Percentiles rank a stretch among this genome's conserved stretches.
These are phyloP conservation scores for Kalmanozyma brasiliensis DNA, from an alignment of 1,284 basidiomycete genomes.

Conservation along the genomic window DNA sequence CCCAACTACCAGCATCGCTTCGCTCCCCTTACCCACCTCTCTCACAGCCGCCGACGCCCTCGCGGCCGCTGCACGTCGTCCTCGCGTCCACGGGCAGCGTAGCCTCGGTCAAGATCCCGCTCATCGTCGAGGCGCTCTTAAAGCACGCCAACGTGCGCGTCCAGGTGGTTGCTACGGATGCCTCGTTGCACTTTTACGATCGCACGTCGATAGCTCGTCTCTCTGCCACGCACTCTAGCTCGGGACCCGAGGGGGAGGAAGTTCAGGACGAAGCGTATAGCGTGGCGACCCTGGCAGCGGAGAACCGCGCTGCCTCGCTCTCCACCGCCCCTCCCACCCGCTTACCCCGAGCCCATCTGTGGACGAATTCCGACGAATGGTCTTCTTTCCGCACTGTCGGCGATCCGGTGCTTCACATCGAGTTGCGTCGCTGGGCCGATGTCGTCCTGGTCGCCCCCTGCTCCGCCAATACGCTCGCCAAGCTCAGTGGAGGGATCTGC, in stretches of 20 bases:
- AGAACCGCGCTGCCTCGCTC: constrained; percentile 42
- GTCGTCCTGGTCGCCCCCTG: constrained; percentile 92
- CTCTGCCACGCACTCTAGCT: constrained; percentile 2
- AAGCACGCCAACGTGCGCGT: constrained; percentile 78
- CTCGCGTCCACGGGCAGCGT: constrained; percentile 91
- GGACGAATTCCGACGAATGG: constrained; percentile 95
- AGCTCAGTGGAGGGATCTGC: constrained; percentile 86
- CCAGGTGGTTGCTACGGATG: constrained; percentile 83
- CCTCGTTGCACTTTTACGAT: constrained; percentile 82
- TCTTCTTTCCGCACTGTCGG: constrained; percentile 77
- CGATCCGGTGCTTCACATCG: constrained; percentile 94
- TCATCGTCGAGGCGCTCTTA: constrained; percentile 83
- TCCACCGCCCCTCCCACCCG: neutral
- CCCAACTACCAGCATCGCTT: constrained; percentile 51
- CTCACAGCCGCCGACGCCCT: constrained; percentile 35
- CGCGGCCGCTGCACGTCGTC: constrained; percentile 74
- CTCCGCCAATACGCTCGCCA: constrained; percentile 92
- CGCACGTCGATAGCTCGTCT: constrained; percentile 70
- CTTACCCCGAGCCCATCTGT: constrained; percentile 73
- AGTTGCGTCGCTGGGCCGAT: constrained; percentile 92
- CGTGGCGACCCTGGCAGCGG: constrained; percentile 36
- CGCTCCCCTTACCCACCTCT: constrained; percentile 55
- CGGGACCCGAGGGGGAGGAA: neutral
- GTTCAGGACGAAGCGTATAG: too few relatives aligned
- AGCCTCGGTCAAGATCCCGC: constrained; percentile 89